Base-by-base conservation (phyloP, 108 stramenopile species). In the Nitzschia inconspicua region DNA sequence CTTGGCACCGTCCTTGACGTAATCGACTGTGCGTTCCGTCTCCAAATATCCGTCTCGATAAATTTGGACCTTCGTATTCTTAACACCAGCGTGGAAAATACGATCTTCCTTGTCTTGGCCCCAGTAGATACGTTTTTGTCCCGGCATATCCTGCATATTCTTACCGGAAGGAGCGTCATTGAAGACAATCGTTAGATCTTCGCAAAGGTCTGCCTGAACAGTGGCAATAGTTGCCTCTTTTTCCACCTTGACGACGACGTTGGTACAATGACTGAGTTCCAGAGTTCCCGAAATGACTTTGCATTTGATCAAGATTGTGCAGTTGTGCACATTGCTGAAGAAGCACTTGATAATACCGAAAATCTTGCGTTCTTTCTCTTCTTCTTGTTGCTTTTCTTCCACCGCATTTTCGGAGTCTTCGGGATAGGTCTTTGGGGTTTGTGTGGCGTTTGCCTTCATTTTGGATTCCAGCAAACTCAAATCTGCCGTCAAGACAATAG, bases 271-370 rank as follows among this genome's bases (percentile, higher is more conserved):
- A 30, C 70, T 78, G 29, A 91, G 62, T 57, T 94, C 93, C 14
- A 94, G 40, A 22, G 84, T 82, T 22, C 86, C 82, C 41, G 93
- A 89, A 68, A 94, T 89, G 37, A 94, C 65, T 69, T 94, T 91
- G 73, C 84, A 86, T 46, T 80, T 77, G 67, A 91, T 58, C 34
- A 84, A 44, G 19, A 94, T 66, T 7, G 93, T 91, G 57, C 88
- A 89, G 40, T 87, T 66, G 55, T 86, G 74, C 2, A 93, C 64
- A 65, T 93, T 87, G 41, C 61, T 62, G n/a, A 93, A 40, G 49
- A 76, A 76, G 7, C 74, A 50, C 68, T 93, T 93, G 70, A 89
- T 86, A 52, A 88, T 53, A 19, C 91, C 91, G 53, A 43, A 72
- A 27, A 77, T 55, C 4, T 40, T 69, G 10, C 78, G 65, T 7